These are phyloP conservation scores for Discostella stelligeroides DNA, from an alignment of 108 stramenopile genomes.

Conservation along the genomic window DNA sequence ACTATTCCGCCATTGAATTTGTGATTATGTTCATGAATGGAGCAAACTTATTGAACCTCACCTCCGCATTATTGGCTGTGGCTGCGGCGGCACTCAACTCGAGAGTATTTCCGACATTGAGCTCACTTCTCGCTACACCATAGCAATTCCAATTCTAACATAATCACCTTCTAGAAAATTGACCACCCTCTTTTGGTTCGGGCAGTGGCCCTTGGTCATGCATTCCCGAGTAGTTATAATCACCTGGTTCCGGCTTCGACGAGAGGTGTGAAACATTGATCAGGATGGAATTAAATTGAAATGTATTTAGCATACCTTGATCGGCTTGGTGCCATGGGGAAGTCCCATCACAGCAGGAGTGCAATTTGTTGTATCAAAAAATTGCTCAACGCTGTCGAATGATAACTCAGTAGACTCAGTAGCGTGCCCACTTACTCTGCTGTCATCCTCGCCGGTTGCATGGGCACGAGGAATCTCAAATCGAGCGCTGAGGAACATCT, in stretches of 20 bases:
- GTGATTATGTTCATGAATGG: no score
- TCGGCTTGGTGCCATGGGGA: constrained; percentile 27
- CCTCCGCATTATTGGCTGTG: no score
- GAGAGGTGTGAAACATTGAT: not conserved
- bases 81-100: no score
- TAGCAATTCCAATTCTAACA: constrained; percentile 60
- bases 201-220: constrained; percentile 81
- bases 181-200: constrained; percentile 65
- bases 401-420: not conserved
- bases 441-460: not conserved
- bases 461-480: constrained; percentile 2
- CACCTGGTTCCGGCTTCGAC: constrained; percentile 45
- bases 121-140: no score
- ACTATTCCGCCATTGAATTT: no score
- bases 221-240: constrained; percentile 71
- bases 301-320: constrained; percentile 42
- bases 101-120: no score
- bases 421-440: not conserved
- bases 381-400: constrained; percentile 19
- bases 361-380: constrained; percentile 29
- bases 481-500: constrained; percentile 4
- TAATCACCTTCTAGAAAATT: constrained; percentile 59
- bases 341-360: constrained; percentile 39
- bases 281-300: no score
- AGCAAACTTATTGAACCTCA: no score